A percentile compares a stretch with the other conserved stretches of the same genome.
Conservation (phyloP, 768 basidiomycete species). For the Russula brevipes region DNA sequence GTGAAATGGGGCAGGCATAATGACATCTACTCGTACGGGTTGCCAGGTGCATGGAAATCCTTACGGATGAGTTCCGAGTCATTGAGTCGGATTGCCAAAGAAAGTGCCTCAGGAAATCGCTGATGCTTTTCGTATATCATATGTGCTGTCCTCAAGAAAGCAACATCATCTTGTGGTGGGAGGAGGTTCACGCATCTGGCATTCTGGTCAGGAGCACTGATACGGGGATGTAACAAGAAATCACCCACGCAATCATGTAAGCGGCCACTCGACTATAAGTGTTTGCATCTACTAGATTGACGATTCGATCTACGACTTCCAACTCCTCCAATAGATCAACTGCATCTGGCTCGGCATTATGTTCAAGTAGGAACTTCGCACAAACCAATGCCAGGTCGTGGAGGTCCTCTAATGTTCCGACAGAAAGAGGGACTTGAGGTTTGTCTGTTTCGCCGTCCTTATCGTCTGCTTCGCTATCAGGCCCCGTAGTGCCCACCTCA, state of each 20-base stretch:
- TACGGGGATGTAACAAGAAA: slow-evolving; percentile 1
- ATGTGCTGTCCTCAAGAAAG: slow-evolving; percentile 86
- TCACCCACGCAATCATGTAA: slow-evolving; percentile 86
- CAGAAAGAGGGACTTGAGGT: slow-evolving; percentile 31
- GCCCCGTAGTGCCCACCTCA: slow-evolving; percentile 12
- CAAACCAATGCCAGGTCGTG: slow-evolving; percentile 74
- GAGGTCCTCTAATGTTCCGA: slow-evolving; percentile 70
- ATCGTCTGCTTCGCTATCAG: slow-evolving; percentile 29
- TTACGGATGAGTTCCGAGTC: slow-evolving; percentile 74
- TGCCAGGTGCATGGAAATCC: slow-evolving; percentile 87
- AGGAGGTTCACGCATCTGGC: slow-evolving; percentile 80
- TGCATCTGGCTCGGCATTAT: slow-evolving; percentile 98
- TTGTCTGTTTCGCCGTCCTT: slow-evolving; percentile 32
- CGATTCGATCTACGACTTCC: slow-evolving; percentile 79
- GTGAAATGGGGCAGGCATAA: background rate
- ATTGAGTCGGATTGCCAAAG: slow-evolving; percentile 78
- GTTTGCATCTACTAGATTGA: slow-evolving; percentile 76
- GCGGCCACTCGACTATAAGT: slow-evolving; percentile 86
- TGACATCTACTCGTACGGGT: slow-evolving; percentile 53
- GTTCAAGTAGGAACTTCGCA: slow-evolving; percentile 81
- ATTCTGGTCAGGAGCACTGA: slow-evolving; percentile 13
- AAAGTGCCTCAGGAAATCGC: slow-evolving; percentile 87
- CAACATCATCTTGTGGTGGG: slow-evolving; percentile 85
- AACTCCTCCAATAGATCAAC: slow-evolving; percentile 93
- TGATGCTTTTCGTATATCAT: slow-evolving; percentile 80